These are phyloP conservation scores for Actinidia polygama DNA, from an alignment of 179 eudicot genomes.

Conservation along the genomic window DNA sequence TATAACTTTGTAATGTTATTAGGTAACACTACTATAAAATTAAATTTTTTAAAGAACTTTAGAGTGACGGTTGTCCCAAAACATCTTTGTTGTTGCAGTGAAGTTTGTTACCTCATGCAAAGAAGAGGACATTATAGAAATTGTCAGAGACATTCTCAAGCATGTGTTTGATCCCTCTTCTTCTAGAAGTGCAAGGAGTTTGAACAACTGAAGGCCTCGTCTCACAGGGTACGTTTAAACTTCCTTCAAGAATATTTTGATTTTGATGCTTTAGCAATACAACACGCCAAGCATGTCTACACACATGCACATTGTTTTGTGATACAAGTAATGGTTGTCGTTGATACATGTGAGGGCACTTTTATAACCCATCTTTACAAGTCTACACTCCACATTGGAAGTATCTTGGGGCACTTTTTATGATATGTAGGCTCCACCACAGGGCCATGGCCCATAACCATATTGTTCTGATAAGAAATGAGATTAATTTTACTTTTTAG, in stretches of 20 bases:
- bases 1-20: too few species aligned
- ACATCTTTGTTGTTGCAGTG: conserved; percentile 29
- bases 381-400: neutral
- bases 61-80: too few species aligned
- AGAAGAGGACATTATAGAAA: conserved; percentile 46
- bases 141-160: conserved; percentile 46
- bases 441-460: neutral
- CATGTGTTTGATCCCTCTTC: conserved; percentile 38
- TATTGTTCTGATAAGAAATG: neutral
- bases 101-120: conserved; percentile 56
- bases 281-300: neutral
- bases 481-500: neutral
- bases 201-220: neutral
- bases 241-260: neutral
- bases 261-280: conserved; percentile 8
- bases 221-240: neutral
- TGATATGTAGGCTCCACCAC: conserved; percentile 25
- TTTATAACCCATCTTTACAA: conserved; percentile 2
- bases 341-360: neutral
- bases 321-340: conserved; percentile 2
- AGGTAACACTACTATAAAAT: too few species aligned
- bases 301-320: neutral
- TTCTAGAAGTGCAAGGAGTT: neutral
- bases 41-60: too few species aligned
- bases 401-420: neutral